Evolutionary conservation across 768 basidiomycete genomes (phyloP).

Genomic region (Mycena polygramma): DNA sequence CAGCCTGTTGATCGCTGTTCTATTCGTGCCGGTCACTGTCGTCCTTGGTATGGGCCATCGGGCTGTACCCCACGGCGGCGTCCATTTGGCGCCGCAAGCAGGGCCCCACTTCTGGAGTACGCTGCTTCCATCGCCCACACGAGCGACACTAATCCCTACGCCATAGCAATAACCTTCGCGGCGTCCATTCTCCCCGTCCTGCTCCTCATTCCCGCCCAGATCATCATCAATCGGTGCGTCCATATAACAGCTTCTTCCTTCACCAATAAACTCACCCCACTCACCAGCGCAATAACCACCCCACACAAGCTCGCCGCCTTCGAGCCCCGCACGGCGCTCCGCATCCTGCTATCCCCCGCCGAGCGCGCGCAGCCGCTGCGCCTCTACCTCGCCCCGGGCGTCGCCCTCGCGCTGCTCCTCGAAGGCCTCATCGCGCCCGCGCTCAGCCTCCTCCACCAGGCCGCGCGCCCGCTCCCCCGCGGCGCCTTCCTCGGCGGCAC

Average conservation of each 20-base stretch:
- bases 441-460: not conserved
- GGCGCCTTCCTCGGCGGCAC: not conserved
- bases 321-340: not conserved
- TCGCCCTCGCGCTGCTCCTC: slow-evolving; percentile 1
- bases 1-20: not conserved
- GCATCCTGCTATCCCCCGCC: slow-evolving; percentile 27
- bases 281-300: slow-evolving; percentile 15
- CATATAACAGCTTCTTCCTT: not conserved
- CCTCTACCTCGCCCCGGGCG: slow-evolving; percentile 30
- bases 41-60: no score
- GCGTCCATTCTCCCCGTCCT: not conserved
- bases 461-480: not conserved
- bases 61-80: no score
- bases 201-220: slow-evolving; percentile 23
- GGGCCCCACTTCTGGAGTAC: not conserved
- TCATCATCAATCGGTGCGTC: slow-evolving; percentile 24
- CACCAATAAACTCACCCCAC: not conserved
- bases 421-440: not conserved
- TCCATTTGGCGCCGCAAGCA: not conserved
- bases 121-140: not conserved
- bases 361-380: slow-evolving; percentile 24
- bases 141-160: not conserved
- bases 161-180: not conserved
- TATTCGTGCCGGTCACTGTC: no score
- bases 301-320: slow-evolving; percentile 22